phyloP scores from a whole-genome alignment of 352 stramenopile species.

The Phytophthora macrochlamydospora region DNA sequence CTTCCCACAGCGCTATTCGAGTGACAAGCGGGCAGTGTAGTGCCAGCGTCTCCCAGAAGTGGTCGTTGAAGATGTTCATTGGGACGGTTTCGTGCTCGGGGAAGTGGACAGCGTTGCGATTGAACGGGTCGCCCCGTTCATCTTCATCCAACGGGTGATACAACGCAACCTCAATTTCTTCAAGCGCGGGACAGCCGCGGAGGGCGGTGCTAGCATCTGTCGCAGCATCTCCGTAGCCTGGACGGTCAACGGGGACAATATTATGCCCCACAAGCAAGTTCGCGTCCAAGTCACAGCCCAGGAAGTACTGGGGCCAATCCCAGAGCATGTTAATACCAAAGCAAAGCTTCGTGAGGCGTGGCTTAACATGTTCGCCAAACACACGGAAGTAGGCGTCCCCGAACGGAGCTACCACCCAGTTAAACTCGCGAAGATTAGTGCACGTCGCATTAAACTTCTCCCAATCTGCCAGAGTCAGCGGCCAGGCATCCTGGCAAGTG shows the following conservation, averaged over 20 bases:
- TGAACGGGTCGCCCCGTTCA: conserved; percentile 28
- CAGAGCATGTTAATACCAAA: conserved; percentile 52
- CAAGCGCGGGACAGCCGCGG: conserved; percentile 41
- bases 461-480: conserved; percentile 34
- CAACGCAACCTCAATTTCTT: conserved; percentile 37
- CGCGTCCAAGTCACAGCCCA: conserved; percentile 8
- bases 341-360: conserved; percentile 30
- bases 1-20: conserved; percentile 38
- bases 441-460: conserved; percentile 42
- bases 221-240: conserved; percentile 30
- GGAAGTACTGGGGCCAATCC: conserved; percentile 45
- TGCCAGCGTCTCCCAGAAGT: conserved; percentile 34
- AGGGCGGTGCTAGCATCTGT: conserved; percentile 34
- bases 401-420: conserved; percentile 47
- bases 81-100: conserved; percentile 34
- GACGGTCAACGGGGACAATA: background rate
- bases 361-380: conserved; percentile 44
- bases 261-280: no score
- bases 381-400: conserved; percentile 43
- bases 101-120: conserved; percentile 25
- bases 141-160: conserved; percentile 39
- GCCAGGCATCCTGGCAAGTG: conserved; percentile 34
- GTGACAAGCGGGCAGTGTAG: conserved; percentile 31
- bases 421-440: conserved; percentile 38
- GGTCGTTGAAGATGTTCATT: conserved; percentile 41